These are phyloP conservation scores for Chlorencoelia australis DNA, from an alignment of 2,329 filamentous ascomycete genomes.

Conservation along the genomic window DNA sequence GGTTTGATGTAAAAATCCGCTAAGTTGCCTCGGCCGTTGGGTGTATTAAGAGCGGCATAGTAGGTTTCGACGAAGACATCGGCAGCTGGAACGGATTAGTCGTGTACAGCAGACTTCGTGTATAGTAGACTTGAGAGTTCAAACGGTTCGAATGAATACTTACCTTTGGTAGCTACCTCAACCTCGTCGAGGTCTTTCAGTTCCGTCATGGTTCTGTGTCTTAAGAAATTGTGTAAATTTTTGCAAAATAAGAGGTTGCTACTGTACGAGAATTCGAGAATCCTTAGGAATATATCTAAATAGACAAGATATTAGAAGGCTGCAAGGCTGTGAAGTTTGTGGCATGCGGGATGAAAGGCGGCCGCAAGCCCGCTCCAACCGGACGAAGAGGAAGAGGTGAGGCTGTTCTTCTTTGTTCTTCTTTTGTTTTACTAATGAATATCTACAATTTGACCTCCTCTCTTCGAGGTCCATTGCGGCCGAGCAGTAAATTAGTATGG, in stretches of 20 bases:
- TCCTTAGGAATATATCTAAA: not conserved
- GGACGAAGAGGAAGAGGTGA: no score
- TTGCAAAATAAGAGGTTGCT: no score
- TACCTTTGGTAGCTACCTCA: constrained; percentile 30
- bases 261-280: not conserved
- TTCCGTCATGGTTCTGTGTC: constrained; percentile 26
- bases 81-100: constrained; percentile 43
- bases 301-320: not conserved
- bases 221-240: not conserved
- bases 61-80: constrained; percentile 63
- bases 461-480: constrained; percentile 12
- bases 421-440: no score
- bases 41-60: constrained; percentile 61
- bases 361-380: no score
- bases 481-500: constrained; percentile 5
- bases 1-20: constrained; percentile 60
- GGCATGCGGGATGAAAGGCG: no score
- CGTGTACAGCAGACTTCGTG: not conserved
- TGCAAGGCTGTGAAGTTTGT: not conserved
- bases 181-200: constrained; percentile 37
- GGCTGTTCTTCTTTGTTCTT: no score
- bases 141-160: constrained; percentile 1
- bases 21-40: constrained; percentile 39
- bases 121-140: no score
- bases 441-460: constrained; percentile 11